These are phyloP conservation scores for Pseudomassariella vexata DNA, from an alignment of 2,329 filamentous ascomycete genomes.

Conservation along the genomic window DNA sequence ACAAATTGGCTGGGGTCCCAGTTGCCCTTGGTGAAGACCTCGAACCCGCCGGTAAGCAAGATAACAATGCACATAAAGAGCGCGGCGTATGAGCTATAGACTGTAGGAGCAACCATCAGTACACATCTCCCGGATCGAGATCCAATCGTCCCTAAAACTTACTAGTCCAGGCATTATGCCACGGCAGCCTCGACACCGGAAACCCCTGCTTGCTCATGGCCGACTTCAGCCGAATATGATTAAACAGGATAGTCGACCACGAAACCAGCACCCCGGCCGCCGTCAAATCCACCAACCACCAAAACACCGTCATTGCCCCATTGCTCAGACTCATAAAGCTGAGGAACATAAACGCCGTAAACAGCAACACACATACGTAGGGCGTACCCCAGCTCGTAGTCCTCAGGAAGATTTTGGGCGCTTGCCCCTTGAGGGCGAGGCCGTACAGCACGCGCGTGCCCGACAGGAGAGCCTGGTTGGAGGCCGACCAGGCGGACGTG, in stretches of 20 bases:
- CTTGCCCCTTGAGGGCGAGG: slow-evolving; percentile 46
- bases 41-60: slow-evolving; percentile 65
- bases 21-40: slow-evolving; percentile 53
- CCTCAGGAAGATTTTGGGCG: slow-evolving; percentile 46
- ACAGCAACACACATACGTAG: slow-evolving; percentile 51
- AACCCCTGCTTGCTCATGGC: slow-evolving; percentile 53
- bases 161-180: slow-evolving; percentile 60
- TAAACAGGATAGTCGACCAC: slow-evolving; percentile 55
- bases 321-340: slow-evolving; percentile 53
- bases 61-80: slow-evolving; percentile 58
- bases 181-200: slow-evolving; percentile 44
- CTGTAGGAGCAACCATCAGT: slow-evolving; percentile 22
- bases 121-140: neutral
- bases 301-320: slow-evolving; percentile 57
- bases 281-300: slow-evolving; percentile 58
- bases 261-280: slow-evolving; percentile 58
- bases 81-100: slow-evolving; percentile 54
- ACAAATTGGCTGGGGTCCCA: slow-evolving; percentile 54
- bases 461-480: slow-evolving; percentile 51
- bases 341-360: slow-evolving; percentile 47
- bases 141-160: slow-evolving; percentile 20
- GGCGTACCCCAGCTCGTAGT: slow-evolving; percentile 48
- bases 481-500: slow-evolving; percentile 49
- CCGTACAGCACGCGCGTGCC: slow-evolving; percentile 50
- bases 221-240: slow-evolving; percentile 50